Conservation (phyloP, 2,329 filamentous ascomycete species). For the Fusarium sororula region DNA sequence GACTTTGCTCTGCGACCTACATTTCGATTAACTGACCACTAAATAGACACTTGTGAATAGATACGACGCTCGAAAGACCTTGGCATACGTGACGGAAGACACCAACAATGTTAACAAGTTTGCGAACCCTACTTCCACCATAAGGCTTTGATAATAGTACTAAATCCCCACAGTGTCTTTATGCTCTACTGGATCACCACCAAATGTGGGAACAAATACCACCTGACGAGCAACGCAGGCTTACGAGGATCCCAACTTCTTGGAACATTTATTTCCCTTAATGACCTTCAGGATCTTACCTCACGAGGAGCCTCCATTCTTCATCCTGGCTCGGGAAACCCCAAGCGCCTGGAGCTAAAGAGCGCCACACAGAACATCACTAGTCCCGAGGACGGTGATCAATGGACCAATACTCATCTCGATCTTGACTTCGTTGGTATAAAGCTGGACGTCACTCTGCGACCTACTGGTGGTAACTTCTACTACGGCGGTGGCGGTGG, state of each 20-base stretch:
- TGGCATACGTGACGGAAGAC: background rate
- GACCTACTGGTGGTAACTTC: background rate
- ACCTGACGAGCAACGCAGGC: background rate
- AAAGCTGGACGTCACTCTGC: background rate
- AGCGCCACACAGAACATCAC: background rate
- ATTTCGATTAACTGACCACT: accelerated
- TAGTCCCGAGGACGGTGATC: background rate
- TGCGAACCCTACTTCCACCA: background rate
- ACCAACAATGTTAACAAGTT: background rate
- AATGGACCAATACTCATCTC: background rate
- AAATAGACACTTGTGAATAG: background rate
- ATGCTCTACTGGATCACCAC: background rate
- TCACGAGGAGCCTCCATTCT: background rate
- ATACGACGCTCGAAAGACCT: background rate
- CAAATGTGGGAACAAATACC: background rate
- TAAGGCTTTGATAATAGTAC: too few species aligned
- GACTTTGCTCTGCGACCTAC: background rate
- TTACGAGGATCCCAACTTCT: background rate
- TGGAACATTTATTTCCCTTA: background rate
- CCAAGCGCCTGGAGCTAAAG: background rate
- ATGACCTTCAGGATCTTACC: background rate
- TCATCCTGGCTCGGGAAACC: background rate
- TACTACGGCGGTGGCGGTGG: background rate
- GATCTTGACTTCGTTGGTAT: background rate
- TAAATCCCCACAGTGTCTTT: background rate